Evolutionary conservation across 2,329 filamentous ascomycete genomes (phyloP).

Genomic region (Endocalyx cinctus): DNA sequence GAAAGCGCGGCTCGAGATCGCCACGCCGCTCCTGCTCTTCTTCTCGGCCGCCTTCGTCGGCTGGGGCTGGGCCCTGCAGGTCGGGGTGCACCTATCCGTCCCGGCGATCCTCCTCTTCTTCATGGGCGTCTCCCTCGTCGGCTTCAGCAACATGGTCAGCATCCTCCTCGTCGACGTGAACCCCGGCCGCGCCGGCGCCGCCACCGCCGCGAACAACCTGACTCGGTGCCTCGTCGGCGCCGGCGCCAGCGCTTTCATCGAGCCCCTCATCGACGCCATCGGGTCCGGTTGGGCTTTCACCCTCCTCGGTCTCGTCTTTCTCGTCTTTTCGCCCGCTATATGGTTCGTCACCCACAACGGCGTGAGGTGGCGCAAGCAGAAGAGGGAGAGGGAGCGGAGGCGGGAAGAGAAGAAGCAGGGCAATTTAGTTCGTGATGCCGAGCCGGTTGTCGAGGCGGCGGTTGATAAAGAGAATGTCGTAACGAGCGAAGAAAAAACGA

Average conservation of each 20-base stretch:
- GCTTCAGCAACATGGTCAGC: slow-evolving; percentile 37
- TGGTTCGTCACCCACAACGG: slow-evolving; percentile 27
- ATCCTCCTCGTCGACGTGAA: slow-evolving; percentile 43
- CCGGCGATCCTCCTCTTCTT: slow-evolving; percentile 32
- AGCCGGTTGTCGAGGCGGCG: no score
- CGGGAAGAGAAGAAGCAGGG: slow-evolving; percentile 1
- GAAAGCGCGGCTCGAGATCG: slow-evolving; percentile 29
- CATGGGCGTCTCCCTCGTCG: slow-evolving; percentile 30
- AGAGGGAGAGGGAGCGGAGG: slow-evolving; percentile 7
- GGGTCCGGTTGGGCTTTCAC: slow-evolving; percentile 39
- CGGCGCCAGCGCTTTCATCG: slow-evolving; percentile 35
- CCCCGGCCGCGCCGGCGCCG: slow-evolving; percentile 34
- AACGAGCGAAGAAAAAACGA: no score
- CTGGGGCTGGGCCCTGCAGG: slow-evolving; percentile 33
- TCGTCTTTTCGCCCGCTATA: slow-evolving; percentile 27
- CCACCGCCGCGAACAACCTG: slow-evolving; percentile 42
- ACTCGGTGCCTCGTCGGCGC: slow-evolving; percentile 40
- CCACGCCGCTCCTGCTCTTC: slow-evolving; percentile 38
- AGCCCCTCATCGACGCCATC: slow-evolving; percentile 36
- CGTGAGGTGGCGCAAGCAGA: slow-evolving; percentile 21
- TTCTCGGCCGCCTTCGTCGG: slow-evolving; percentile 32
- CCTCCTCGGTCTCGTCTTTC: slow-evolving; percentile 27
- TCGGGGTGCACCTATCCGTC: slow-evolving; percentile 27
- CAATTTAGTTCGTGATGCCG: no score
- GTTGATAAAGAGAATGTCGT: no score